Base-by-base conservation (phyloP, 2,329 filamentous ascomycete species). In the Colletotrichum orchidophilum region DNA sequence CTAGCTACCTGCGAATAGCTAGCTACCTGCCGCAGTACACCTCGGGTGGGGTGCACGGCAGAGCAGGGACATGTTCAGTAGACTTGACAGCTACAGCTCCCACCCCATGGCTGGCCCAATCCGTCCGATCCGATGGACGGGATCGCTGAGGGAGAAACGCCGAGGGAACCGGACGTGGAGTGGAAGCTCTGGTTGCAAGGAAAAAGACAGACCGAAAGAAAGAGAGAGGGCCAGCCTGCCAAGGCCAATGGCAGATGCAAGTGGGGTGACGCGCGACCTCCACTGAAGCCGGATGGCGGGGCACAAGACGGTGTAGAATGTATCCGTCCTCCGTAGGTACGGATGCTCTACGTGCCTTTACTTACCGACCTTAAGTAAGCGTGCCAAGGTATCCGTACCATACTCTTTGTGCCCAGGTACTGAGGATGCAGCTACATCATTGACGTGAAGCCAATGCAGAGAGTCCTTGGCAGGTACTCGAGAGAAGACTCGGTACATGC, bases 401-500 rank as follows among this genome's bases (percentile, higher is more conserved):
- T n/a, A n/a, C n/a, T n/a, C n/a, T n/a, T n/a, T n/a, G n/a, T n/a
- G n/a, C n/a, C n/a, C n/a, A n/a, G n/a, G 13, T 7, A 3, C 11
- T 39, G 7, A 27, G 33, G 33, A 11, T 12, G n/a, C 42, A 49
- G 39, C 26, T 12, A 26, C 59, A 62, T 62, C 29, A 62, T 62
- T 15, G 46, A 35, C 59, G 26, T 49, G 57, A 49, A 49, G 57
- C 39, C 26, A 15, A 33, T 33, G 31, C 46, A 39, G 35, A 60
- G 42, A 26, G 29, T 52, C 42, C 59, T 52, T 62, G 59, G 59
- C 59, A 61, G 59, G n/a, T 13, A 50, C 58, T 49, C n/a, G 39
- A 46, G 39, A 46, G 39, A 8, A 46, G 21, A 46, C 39, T 18
- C 39, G 39, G 39, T 46, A 21, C 39, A 46, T 46, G 39, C 39